A percentile compares a stretch with the other conserved stretches of the same genome.
Conservation (phyloP, 208 protist species). For the Hexamita inflata region DNA sequence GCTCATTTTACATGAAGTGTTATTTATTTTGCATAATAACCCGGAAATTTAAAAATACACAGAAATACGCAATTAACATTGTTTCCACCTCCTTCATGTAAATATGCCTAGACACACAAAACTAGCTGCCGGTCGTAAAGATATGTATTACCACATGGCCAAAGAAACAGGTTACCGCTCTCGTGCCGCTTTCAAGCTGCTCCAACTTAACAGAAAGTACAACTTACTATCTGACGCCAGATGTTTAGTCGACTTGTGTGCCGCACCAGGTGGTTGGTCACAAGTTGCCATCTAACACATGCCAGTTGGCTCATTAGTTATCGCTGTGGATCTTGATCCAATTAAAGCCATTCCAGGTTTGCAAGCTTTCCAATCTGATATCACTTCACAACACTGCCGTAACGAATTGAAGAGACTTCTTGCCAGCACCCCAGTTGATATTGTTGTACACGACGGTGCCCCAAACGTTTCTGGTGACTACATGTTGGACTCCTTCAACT, state of each 20-base stretch:
- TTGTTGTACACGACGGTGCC: conserved; percentile 10
- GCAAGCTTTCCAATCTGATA: not conserved
- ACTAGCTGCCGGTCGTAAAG: not conserved
- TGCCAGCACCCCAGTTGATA: not conserved
- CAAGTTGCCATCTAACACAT: not conserved
- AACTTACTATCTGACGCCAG: not conserved
- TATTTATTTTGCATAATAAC: no score
- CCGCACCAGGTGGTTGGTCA: not conserved
- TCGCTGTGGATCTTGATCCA: conserved; percentile 19
- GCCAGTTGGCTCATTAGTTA: conserved; percentile 10
- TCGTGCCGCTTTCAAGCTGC: not conserved
- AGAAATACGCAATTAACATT: no score
- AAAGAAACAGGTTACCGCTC: not conserved
- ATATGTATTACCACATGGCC: not conserved
- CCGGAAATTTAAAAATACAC: no score
- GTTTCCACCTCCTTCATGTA: no score
- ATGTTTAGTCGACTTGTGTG: not conserved
- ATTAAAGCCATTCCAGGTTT: conserved; percentile 13
- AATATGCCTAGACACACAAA: not conserved
- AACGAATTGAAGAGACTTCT: not conserved
- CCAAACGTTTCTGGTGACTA: not conserved
- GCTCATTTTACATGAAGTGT: no score
- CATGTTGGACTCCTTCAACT: not conserved
- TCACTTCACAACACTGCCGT: not conserved
- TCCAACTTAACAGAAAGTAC: not conserved